A percentile compares a stretch with the other conserved stretches of the same genome.
Conservation (phyloP, 2,329 filamentous ascomycete genomes). For the Sarocladium oryzae region DNA sequence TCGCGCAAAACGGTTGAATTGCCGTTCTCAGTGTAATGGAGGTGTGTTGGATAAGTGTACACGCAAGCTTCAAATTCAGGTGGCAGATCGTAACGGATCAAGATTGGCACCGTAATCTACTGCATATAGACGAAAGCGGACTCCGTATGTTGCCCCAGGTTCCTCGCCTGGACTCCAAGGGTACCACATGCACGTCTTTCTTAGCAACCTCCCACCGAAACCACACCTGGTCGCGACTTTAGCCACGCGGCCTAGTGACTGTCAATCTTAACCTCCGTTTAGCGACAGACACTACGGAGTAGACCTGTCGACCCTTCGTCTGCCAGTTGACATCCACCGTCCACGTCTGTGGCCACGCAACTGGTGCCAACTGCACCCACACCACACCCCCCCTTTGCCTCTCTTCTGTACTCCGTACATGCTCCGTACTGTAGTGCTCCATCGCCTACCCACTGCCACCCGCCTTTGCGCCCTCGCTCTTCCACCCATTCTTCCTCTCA, state of each 20-base stretch:
- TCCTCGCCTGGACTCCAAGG: neutral
- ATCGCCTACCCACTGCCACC: conserved; percentile 3
- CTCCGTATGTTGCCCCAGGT: neutral
- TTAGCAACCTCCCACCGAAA: neutral
- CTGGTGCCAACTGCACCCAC: conserved; percentile 8
- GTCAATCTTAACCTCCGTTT: conserved; percentile 5
- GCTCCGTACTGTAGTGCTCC: neutral
- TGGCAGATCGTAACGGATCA: conserved; percentile 6
- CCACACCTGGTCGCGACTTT: neutral
- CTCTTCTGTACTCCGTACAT: no score
- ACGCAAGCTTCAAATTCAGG: conserved; percentile 4
- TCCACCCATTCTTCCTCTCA: conserved; percentile 9
- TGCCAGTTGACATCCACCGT: neutral
- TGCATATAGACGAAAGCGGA: neutral
- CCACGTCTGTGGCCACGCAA: conserved; percentile 9
- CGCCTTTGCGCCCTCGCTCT: conserved; percentile 1
- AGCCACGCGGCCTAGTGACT: conserved; percentile 7
- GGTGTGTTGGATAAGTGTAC: neutral
- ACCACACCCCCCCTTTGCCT: conserved; percentile 5
- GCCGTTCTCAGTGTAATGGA: neutral
- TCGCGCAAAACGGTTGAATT: neutral
- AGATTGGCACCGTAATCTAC: conserved; percentile 7
- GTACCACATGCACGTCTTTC: neutral
- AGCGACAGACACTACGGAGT: neutral
- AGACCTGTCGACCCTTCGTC: neutral